These are phyloP conservation scores for Staphylotrichum longicolle DNA, from an alignment of 495 filamentous ascomycete species.

Conservation along the genomic window DNA sequence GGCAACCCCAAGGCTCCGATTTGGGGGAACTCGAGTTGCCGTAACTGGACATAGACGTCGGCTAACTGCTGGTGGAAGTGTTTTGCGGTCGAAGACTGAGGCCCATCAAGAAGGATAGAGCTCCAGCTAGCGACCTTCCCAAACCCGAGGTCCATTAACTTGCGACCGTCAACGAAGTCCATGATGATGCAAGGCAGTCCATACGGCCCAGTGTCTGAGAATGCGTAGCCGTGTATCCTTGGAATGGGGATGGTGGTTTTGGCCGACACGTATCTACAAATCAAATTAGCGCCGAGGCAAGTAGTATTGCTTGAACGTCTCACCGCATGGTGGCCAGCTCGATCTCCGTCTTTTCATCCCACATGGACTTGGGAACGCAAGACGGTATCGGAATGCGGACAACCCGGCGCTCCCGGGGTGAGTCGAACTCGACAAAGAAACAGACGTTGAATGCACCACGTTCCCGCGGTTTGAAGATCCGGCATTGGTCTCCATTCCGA, in stretches of 20 bases:
- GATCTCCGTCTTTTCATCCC: conserved; percentile 9
- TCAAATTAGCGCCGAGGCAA: too few relatives aligned
- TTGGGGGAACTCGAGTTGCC: conserved; percentile 3
- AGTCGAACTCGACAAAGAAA: conserved; percentile 9
- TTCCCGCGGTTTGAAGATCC: conserved; percentile 4
- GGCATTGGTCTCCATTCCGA: neutral
- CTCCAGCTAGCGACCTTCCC: too few relatives aligned
- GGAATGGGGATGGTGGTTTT: conserved; percentile 11
- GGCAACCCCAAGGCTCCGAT: conserved; percentile 2
- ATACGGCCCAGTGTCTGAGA: neutral
- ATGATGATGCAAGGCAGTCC: conserved; percentile 7
- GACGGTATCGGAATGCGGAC: conserved; percentile 1
- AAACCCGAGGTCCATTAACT: neutral
- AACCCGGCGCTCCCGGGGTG: neutral
- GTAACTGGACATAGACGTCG: conserved; percentile 10
- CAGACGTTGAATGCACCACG: conserved; percentile 9
- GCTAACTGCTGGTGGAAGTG: neutral
- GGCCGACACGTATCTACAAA: conserved; percentile 4
- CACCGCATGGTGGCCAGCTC: conserved; percentile 12
- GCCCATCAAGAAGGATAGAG: too few relatives aligned
- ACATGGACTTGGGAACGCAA: neutral
- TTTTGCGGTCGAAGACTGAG: too few relatives aligned
- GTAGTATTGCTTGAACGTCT: too few relatives aligned
- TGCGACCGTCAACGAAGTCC: conserved; percentile 4
- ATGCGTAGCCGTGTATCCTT: conserved; percentile 1